phyloP scores from a whole-genome alignment of 2,329 filamentous ascomycete species.

The Cladosporium cucumerinum region DNA sequence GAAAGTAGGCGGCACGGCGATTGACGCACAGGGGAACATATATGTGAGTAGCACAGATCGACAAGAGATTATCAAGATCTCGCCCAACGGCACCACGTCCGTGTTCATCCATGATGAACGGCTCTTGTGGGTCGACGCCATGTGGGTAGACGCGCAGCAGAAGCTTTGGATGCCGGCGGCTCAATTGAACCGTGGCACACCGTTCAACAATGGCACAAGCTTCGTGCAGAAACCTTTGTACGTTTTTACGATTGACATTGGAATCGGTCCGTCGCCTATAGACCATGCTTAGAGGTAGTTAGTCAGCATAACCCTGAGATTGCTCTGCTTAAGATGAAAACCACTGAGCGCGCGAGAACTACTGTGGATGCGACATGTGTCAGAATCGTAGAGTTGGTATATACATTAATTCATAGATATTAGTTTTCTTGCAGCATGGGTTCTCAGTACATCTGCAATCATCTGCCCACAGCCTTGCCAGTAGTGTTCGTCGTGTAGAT shows the following conservation, averaged over 20 bases:
- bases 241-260: slow-evolving; percentile 29
- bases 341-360: background rate
- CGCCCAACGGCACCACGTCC: slow-evolving; percentile 30
- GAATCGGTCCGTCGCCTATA: slow-evolving; percentile 27
- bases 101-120: slow-evolving; percentile 30
- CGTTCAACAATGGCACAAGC: slow-evolving; percentile 29
- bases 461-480: slow-evolving; percentile 17
- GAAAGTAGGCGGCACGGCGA: slow-evolving; percentile 34
- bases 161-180: slow-evolving; percentile 33
- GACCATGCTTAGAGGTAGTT: slow-evolving; percentile 25
- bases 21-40: slow-evolving; percentile 39
- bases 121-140: slow-evolving; percentile 33
- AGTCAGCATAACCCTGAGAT: background rate
- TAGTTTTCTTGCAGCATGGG: background rate
- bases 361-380: background rate
- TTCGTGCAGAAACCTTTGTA: slow-evolving; percentile 28
- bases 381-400: background rate
- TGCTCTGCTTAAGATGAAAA: background rate
- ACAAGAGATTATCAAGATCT: slow-evolving; percentile 28
- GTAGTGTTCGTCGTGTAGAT: slow-evolving; percentile 26
- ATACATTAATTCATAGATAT: background rate
- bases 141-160: slow-evolving; percentile 30
- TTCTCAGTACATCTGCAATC: background rate
- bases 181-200: slow-evolving; percentile 31
- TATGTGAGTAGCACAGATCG: slow-evolving; percentile 38